phyloP scores from a whole-genome alignment of 2,329 filamentous ascomycete genomes.

The Colletotrichum camelliae region DNA sequence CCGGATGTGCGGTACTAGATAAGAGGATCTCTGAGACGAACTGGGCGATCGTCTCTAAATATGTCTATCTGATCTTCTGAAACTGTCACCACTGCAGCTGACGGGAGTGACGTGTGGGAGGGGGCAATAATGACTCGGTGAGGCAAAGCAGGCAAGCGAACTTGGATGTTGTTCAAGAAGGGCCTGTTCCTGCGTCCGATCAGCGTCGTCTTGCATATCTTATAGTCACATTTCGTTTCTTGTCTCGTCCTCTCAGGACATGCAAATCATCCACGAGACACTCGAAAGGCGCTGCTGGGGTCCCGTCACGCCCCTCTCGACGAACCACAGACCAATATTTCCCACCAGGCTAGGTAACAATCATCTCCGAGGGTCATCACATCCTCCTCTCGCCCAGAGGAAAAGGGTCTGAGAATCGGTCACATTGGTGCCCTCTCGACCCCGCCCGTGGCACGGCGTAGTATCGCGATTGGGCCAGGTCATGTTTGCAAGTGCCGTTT shows the following conservation, averaged over 20 bases:
- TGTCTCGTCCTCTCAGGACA: background rate
- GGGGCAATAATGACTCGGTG: background rate
- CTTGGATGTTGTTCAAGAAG: background rate
- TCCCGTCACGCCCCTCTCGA: background rate
- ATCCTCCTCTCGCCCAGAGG: background rate
- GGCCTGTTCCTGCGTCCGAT: background rate
- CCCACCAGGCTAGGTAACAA: background rate
- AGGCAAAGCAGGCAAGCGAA: background rate
- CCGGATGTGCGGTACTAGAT: background rate
- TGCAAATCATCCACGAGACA: background rate
- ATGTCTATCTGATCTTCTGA: slow-evolving; percentile 2
- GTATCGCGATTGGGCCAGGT: slow-evolving; percentile 4
- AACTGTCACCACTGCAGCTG: slow-evolving; percentile 6
- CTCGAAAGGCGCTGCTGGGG: background rate
- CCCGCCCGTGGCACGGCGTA: slow-evolving; percentile 4
- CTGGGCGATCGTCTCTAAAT: slow-evolving; percentile 8
- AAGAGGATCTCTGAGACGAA: background rate
- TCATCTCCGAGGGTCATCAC: background rate
- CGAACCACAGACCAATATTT: background rate
- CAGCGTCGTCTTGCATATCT: background rate
- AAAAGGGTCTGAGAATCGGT: background rate
- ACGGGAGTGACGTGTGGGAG: background rate
- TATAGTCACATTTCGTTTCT: background rate
- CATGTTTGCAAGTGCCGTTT: background rate
- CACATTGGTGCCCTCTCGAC: background rate